These are phyloP conservation scores for Asparagopsis taxiformis DNA, from an alignment of 31 red algal species.

Conservation along the genomic window DNA sequence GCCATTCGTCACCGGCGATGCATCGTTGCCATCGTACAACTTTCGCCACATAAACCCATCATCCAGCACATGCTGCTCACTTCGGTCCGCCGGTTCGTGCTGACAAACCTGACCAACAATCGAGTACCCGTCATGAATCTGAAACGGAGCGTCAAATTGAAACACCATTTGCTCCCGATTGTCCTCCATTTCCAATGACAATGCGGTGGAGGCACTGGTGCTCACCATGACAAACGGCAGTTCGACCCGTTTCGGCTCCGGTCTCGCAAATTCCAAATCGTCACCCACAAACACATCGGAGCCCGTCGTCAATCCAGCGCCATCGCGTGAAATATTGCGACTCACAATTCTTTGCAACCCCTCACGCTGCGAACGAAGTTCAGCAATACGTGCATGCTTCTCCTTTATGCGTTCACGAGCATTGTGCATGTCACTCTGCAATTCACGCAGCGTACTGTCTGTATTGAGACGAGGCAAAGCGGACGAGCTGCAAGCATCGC, in stretches of 20 bases:
- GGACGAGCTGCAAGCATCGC: neutral
- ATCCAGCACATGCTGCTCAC: neutral
- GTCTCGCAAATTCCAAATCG: slow-evolving; percentile 1
- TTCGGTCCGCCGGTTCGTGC: neutral
- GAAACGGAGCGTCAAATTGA: slow-evolving; percentile 7
- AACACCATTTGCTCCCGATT: slow-evolving; percentile 2
- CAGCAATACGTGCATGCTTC: neutral
- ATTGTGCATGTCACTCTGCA: neutral
- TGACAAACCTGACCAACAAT: slow-evolving; percentile 5
- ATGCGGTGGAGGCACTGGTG: neutral
- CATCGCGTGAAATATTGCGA: slow-evolving; percentile 3
- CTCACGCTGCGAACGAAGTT: neutral
- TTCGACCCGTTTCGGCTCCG: slow-evolving; percentile 13
- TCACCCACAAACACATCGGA: slow-evolving; percentile 1
- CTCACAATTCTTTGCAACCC: slow-evolving; percentile 1
- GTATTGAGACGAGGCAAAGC: neutral
- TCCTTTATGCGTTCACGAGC: neutral
- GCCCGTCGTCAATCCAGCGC: neutral
- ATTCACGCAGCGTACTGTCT: neutral
- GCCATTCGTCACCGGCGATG: neutral
- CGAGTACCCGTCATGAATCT: slow-evolving; percentile 4
- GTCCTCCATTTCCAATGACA: slow-evolving; percentile 8
- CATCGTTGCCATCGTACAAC: slow-evolving; percentile 4
- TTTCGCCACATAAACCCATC: slow-evolving; percentile 11
- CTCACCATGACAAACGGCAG: slow-evolving; percentile 14